These are phyloP conservation scores for Metschnikowia shivogae DNA, from an alignment of 805 yeast species.

Conservation along the genomic window DNA sequence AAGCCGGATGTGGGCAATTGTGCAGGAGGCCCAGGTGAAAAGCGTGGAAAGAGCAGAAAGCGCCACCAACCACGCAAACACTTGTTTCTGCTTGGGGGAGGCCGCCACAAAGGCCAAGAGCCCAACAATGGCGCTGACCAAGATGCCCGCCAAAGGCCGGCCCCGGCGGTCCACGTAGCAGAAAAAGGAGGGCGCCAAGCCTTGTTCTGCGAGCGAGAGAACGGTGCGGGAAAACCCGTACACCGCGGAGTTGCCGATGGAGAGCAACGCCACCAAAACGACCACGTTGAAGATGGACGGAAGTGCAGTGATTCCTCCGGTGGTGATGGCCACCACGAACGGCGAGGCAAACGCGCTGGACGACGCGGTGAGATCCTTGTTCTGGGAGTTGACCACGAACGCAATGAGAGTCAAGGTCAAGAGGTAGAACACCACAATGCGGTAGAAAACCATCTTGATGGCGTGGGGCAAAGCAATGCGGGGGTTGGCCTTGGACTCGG, in stretches of 20 bases:
- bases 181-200: slow-evolving; percentile 34
- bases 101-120: slow-evolving; percentile 40
- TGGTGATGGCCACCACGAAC: slow-evolving; percentile 40
- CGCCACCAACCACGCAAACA: slow-evolving; percentile 40
- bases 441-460: slow-evolving; percentile 41
- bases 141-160: slow-evolving; percentile 37
- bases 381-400: slow-evolving; percentile 35
- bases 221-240: slow-evolving; percentile 42
- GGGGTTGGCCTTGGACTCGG: slow-evolving; percentile 35
- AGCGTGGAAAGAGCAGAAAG: slow-evolving; percentile 40
- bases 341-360: slow-evolving; percentile 38
- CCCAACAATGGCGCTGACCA: slow-evolving; percentile 31
- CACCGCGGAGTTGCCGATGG: slow-evolving; percentile 42
- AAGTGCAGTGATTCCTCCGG: slow-evolving; percentile 38
- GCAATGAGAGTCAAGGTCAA: slow-evolving; percentile 38
- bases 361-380: slow-evolving; percentile 21
- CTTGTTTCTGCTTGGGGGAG: slow-evolving; percentile 32
- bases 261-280: slow-evolving; percentile 37
- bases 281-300: slow-evolving; percentile 43
- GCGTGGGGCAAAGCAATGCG: slow-evolving; percentile 38
- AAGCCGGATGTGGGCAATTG: slow-evolving; percentile 39
- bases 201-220: slow-evolving; percentile 38
- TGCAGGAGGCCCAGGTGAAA: slow-evolving; percentile 41
- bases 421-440: slow-evolving; percentile 39
- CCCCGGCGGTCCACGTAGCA: slow-evolving; percentile 37